Percentiles rank a stretch among this genome's conserved stretches.
phyloP scores from a whole-genome alignment of 352 stramenopile species.

The Globisporangium echinulatum region DNA sequence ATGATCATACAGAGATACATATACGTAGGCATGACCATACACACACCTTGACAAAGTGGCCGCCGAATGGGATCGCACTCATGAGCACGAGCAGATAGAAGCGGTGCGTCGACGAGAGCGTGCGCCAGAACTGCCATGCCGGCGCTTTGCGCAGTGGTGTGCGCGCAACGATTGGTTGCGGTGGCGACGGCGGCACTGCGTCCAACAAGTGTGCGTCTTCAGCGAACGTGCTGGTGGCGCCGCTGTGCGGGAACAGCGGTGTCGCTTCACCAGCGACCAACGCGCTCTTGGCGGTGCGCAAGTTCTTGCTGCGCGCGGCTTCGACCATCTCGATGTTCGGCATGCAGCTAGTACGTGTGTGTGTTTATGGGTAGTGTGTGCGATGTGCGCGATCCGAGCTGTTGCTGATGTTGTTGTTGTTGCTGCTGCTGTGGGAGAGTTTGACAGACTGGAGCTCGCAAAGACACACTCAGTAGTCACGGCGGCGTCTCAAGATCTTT shows the following conservation, averaged over 20 bases:
- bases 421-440: too few species aligned
- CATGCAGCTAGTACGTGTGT: too few species aligned
- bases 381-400: too few species aligned
- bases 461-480: too few species aligned
- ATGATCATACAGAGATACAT: too few species aligned
- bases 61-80: slow-evolving; percentile 79
- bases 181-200: not conserved
- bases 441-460: too few species aligned
- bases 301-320: slow-evolving; percentile 1
- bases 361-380: too few species aligned
- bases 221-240: not conserved
- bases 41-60: slow-evolving; percentile 78
- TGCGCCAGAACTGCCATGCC: slow-evolving; percentile 65
- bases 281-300: not conserved
- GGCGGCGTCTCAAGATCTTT: too few species aligned
- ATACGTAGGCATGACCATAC: too few species aligned
- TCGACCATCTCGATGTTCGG: not conserved
- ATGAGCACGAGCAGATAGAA: slow-evolving; percentile 83
- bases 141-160: slow-evolving; percentile 32
- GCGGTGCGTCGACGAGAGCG: slow-evolving; percentile 55
- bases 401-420: too few species aligned
- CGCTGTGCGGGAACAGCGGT: slow-evolving; percentile 1
- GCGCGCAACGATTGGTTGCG: slow-evolving; percentile 6
- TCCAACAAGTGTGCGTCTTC: too few species aligned
- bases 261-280: slow-evolving; percentile 1